Base-by-base conservation (phyloP, 2,329 filamentous ascomycete species). In the Mycogone perniciosa region DNA sequence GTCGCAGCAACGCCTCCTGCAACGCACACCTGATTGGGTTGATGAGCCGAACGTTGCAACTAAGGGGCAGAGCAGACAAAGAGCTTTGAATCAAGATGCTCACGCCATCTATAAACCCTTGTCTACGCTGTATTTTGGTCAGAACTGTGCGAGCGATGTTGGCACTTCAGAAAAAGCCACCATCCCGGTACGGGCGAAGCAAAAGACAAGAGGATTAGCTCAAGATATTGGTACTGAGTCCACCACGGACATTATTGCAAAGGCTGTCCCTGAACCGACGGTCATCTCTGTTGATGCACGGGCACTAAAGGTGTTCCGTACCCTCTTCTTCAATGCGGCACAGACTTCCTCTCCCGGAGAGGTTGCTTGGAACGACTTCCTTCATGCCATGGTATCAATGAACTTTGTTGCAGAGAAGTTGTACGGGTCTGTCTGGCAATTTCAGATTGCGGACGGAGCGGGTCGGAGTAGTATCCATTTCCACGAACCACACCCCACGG, bases 381-480 rank as follows among this genome's bases (percentile, higher is more conserved):
- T 81, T 0, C 71, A 76, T 51, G 77, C 77, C 0, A 76, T 82
- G 74, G 57, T 57, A 0, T 65, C 67, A 0, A 67, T 69, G 0
- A 80, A 79, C 0, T 82, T 84, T 47, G 52, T 57, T 0, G 71
- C 71, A 0, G 66, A 80, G 62, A 83, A 84, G 63, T 67, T 83
- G 0, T 81, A 82, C 53, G 79, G 80, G 0, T 82, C 77, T 1
- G 75, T 75, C 0, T 85, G 81, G 81, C 76, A 81, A 7, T 84
- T 84, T 54, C 68, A 67, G n/a, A 75, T 74, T 3, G 61, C 60
- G 5, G 57, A 56, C 3, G 53, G 72, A 26, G 67, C 73, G 0
- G 67, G 72, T 0, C 65, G 72, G 37, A 62, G 73, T 4, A 72
- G 70, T 29, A 84, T 84, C 31, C 77, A 81, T 46, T 80, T 84